Percentiles rank a stretch among this genome's conserved stretches.
Conservation (phyloP, 1,139 yeast genomes). For the Diutina neorugosa region DNA sequence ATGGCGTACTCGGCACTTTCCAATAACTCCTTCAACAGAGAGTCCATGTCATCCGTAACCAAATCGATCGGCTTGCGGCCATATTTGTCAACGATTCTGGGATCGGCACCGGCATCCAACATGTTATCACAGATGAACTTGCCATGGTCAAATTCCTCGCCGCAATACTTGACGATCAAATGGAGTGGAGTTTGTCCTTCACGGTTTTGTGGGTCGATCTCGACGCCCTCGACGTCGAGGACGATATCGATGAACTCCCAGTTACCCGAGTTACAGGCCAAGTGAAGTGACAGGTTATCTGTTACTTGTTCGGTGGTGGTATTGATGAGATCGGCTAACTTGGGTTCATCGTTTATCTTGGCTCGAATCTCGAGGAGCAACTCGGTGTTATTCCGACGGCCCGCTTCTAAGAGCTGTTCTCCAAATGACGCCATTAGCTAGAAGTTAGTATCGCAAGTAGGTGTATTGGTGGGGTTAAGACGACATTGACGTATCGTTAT, state of each 20-base stretch:
- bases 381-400: constrained; percentile 81
- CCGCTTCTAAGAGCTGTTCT: constrained; percentile 79
- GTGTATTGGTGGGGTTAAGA: no score
- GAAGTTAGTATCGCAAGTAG: neutral
- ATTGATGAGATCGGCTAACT: constrained; percentile 55
- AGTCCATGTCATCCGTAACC: constrained; percentile 36
- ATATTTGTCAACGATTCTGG: constrained; percentile 30
- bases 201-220: constrained; percentile 68
- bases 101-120: constrained; percentile 88
- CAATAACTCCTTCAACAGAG: constrained; percentile 42
- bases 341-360: constrained; percentile 30
- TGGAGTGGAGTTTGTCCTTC: constrained; percentile 89
- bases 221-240: constrained; percentile 83
- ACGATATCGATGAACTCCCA: constrained; percentile 78
- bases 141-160: constrained; percentile 79
- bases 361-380: constrained; percentile 47
- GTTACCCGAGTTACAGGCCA: constrained; percentile 72
- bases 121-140: constrained; percentile 66
- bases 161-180: constrained; percentile 64
- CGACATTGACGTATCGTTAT: neutral
- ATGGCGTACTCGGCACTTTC: constrained; percentile 77
- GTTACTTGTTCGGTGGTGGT: constrained; percentile 57
- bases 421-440: neutral
- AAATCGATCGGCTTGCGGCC: constrained; percentile 69
- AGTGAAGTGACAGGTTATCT: constrained; percentile 74